A percentile compares a stretch with the other conserved stretches of the same genome.
These are phyloP conservation scores for Beauveria pseudobassiana DNA, from an alignment of 2,329 filamentous ascomycete species.

Conservation along the genomic window DNA sequence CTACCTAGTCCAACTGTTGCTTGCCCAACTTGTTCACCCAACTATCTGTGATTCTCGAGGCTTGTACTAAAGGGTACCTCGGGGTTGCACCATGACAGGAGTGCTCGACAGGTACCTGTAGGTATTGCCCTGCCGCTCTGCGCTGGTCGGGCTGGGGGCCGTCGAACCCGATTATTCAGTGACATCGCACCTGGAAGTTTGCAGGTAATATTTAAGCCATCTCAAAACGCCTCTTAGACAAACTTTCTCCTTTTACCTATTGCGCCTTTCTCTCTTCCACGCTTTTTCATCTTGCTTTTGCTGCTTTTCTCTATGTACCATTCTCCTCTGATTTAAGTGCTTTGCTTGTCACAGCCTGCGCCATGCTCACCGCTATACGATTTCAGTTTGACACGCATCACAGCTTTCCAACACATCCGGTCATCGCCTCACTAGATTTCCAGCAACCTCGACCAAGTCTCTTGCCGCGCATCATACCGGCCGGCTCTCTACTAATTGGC, in stretches of 20 bases:
- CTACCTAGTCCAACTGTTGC: not conserved
- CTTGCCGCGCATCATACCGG: not conserved
- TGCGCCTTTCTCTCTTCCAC: not conserved
- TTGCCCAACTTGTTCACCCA: not conserved
- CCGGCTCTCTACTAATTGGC: too few relatives aligned
- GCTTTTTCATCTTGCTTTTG: not conserved
- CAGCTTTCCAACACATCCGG: not conserved
- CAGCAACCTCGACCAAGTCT: not conserved
- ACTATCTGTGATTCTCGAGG: not conserved
- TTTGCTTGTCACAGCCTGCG: not conserved
- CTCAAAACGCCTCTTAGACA: not conserved
- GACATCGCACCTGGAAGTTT: not conserved
- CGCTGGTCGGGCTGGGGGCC: not conserved
- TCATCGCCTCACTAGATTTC: not conserved
- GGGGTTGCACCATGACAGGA: not conserved
- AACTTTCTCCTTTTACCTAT: not conserved
- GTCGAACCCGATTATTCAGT: constrained; percentile 2
- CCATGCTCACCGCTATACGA: not conserved
- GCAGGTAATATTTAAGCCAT: not conserved
- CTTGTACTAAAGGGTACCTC: not conserved
- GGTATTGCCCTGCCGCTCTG: not conserved
- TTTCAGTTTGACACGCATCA: not conserved
- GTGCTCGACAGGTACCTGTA: not conserved
- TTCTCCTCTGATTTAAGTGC: not conserved
- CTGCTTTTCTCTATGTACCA: not conserved